Evolutionary conservation across 306 rosid species (phyloP).

Genomic region (Psophocarpus tetragonolobus): DNA sequence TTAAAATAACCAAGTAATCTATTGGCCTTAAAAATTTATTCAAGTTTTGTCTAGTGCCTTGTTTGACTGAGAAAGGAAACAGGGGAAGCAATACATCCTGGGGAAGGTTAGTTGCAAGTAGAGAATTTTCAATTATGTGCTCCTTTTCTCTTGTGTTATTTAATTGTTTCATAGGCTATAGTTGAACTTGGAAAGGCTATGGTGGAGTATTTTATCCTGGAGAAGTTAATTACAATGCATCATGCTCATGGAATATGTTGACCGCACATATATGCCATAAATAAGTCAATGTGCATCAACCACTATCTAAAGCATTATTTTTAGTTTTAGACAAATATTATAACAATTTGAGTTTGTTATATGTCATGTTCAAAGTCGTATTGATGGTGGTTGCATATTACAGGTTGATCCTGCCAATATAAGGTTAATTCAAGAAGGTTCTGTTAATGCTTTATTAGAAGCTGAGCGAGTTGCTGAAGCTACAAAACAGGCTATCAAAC

Average conservation of each 20-base stretch:
- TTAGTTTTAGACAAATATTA: neutral
- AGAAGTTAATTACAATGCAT: neutral
- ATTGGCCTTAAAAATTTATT: neutral
- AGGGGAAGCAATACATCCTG: neutral
- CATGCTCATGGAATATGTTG: slow-evolving; percentile 8
- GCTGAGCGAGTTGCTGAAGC: slow-evolving; percentile 97
- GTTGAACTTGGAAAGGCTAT: neutral
- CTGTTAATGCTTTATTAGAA: slow-evolving; percentile 77
- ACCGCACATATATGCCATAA: neutral
- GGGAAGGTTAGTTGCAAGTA: neutral
- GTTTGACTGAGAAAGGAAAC: slow-evolving; percentile 17
- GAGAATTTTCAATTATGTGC: neutral
- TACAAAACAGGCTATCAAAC: slow-evolving; percentile 91
- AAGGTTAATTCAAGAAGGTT: slow-evolving; percentile 76
- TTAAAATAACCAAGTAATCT: neutral
- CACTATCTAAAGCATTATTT: slow-evolving; percentile 17
- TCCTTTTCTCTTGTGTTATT: neutral
- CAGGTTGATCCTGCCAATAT: slow-evolving; percentile 97
- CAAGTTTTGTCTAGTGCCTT: neutral
- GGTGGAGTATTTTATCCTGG: neutral
- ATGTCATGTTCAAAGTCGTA: slow-evolving; percentile 9
- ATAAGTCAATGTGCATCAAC: neutral
- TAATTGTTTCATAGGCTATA: slow-evolving; percentile 1
- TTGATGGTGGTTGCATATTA: slow-evolving; percentile 36
- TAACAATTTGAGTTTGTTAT: neutral